phyloP scores from a whole-genome alignment of 148 eudicot genomes.

The Salicornia ramosissima region DNA sequence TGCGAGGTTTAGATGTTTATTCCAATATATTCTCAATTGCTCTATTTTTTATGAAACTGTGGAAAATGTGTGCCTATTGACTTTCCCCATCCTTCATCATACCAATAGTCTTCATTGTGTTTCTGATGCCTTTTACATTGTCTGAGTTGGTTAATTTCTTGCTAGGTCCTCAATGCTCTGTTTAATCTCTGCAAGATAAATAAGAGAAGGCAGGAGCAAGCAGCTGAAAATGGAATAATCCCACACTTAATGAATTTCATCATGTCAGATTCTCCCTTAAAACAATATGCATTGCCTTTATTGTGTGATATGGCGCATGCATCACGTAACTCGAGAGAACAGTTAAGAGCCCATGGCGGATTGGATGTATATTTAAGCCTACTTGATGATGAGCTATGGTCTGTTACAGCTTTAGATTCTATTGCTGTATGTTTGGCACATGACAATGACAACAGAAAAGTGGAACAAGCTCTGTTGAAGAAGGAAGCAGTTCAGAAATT shows the following conservation, averaged over 20 bases:
- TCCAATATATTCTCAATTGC: background rate
- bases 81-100: background rate
- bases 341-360: conserved; percentile 94
- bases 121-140: conserved; percentile 1
- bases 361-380: conserved; percentile 88
- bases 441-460: conserved; percentile 90
- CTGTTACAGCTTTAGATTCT: conserved; percentile 93
- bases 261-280: conserved; percentile 86
- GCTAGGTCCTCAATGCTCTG: conserved; percentile 87
- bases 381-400: conserved; percentile 92
- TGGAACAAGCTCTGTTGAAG: conserved; percentile 90
- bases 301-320: conserved; percentile 99
- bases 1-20: background rate
- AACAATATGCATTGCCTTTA: conserved; percentile 84
- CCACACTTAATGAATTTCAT: conserved; percentile 95
- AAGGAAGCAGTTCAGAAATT: conserved; percentile 95
- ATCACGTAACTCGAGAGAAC: conserved; percentile 96
- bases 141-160: conserved; percentile 15
- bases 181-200: conserved; percentile 98
- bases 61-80: background rate
- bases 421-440: conserved; percentile 96
- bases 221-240: conserved; percentile 96
- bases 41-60: background rate
- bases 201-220: conserved; percentile 98
- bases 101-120: background rate